These are phyloP conservation scores for Beta vulgaris DNA, from an alignment of 148 eudicot species.

Conservation along the genomic window DNA sequence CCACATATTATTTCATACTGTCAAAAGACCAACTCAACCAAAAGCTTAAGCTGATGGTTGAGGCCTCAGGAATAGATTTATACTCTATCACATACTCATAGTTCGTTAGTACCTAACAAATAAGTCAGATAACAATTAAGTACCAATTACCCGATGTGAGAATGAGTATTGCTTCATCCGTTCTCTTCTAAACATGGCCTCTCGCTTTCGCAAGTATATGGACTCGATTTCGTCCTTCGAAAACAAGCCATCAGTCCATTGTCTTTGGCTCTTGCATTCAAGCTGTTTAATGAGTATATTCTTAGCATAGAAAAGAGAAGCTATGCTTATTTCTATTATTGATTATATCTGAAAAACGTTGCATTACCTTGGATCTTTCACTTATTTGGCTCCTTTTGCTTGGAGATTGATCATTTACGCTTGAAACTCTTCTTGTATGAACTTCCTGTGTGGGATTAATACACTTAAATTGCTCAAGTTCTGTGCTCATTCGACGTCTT, in stretches of 20 bases:
- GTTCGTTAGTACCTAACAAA: background rate
- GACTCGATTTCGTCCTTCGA: conserved; percentile 52
- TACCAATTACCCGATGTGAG: conserved; percentile 65
- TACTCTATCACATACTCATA: no score
- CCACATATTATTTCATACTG: no score
- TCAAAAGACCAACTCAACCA: no score
- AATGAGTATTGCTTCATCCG: conserved; percentile 74
- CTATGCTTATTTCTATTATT: background rate
- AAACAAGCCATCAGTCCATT: conserved; percentile 51
- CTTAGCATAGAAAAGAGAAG: background rate
- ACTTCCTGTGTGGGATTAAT: conserved; percentile 1
- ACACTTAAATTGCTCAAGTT: conserved; percentile 29
- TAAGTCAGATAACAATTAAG: no score
- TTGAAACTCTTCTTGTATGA: conserved; percentile 17
- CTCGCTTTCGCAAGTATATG: conserved; percentile 50
- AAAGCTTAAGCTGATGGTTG: no score
- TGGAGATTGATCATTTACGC: conserved; percentile 25
- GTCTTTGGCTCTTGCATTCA: conserved; percentile 41
- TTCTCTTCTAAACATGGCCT: conserved; percentile 53
- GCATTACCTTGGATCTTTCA: conserved; percentile 35
- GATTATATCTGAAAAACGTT: background rate
- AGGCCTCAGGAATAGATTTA: no score
- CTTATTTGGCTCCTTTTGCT: conserved; percentile 28
- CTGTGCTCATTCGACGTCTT: conserved; percentile 38
- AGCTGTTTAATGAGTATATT: conserved; percentile 29